A percentile compares a stretch with the other conserved stretches of the same genome.
phyloP scores from a whole-genome alignment of 83 land plant species.

The Diphasiastrum complanatum region DNA sequence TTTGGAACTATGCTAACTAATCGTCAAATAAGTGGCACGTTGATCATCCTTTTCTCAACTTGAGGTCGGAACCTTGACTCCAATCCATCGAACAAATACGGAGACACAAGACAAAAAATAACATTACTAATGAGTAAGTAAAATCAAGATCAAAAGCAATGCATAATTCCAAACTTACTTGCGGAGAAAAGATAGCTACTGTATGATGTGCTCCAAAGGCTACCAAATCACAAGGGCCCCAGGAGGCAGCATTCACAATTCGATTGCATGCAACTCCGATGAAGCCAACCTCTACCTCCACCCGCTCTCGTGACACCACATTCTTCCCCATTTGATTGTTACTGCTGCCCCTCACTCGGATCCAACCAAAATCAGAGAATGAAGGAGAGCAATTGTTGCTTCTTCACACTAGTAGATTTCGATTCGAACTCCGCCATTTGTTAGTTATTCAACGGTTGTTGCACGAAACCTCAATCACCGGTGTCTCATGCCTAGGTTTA shows the following conservation, averaged over 20 bases:
- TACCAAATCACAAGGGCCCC: slow-evolving; percentile 76
- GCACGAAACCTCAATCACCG: too few species aligned
- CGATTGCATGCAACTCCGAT: slow-evolving; percentile 90
- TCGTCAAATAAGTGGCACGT: too few species aligned
- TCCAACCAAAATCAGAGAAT: too few species aligned
- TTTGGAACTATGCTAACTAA: too few species aligned
- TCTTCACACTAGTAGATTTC: too few species aligned
- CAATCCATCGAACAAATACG: not conserved
- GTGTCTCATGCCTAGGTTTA: too few species aligned
- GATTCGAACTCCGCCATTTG: too few species aligned
- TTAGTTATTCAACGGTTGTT: too few species aligned
- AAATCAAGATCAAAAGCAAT: not conserved
- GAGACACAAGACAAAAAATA: not conserved
- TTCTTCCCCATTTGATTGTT: too few species aligned
- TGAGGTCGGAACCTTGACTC: not conserved
- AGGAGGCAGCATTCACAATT: slow-evolving; percentile 68
- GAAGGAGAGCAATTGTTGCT: too few species aligned
- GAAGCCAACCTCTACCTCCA: slow-evolving; percentile 49
- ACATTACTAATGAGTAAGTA: not conserved
- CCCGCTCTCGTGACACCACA: slow-evolving; percentile 2
- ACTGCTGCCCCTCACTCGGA: too few species aligned
- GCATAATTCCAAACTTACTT: slow-evolving; percentile 43
- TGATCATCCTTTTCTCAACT: not conserved
- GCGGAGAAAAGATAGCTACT: slow-evolving; percentile 74
- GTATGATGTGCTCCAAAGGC: slow-evolving; percentile 83